Evolutionary conservation across 495 filamentous ascomycete genomes (phyloP), one percentile per base, ranked within the genome.

Genomic region (Chaetomidium leptoderma): DNA sequence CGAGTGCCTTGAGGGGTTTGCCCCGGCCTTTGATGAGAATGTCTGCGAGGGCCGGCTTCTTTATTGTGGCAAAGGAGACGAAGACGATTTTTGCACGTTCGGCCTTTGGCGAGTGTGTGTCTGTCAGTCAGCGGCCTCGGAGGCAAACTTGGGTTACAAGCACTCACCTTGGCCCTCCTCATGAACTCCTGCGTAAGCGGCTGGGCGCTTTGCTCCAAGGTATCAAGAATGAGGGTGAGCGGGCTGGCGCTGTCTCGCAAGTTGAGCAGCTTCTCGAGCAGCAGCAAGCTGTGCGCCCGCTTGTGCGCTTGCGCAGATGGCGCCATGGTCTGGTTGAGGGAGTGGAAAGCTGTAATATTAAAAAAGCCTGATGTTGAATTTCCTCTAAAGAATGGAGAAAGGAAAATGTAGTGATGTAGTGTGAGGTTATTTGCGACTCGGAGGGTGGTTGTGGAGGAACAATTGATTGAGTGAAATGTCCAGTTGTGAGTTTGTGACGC

Each of bases 221-320:
- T 88, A 73, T 97, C 92, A 53, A 93, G 76, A 8, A 97, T 72
- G 27, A 97, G 71, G 0, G 92, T 96, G 46, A 97, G 84, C 2
- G 91, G 92, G 29, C 90, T 95, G 2, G 86, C 86, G 21, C 81
- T 86, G 66, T 95, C 91, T 32, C 89, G 77, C 14, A 88, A 72
- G 61, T 82, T 86, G 50, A 97, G 78, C 3, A 97, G 74, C 58
- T 92, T 92, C 53, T 91, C 89, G 37, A 97, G 84, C 2, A 96
- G 74, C 6, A 96, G 83, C 44, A 96, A 70, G 72, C 90, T 92
- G 72, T 97, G 92, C 24, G 89, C 88, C 45, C 90, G 81, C 7
- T 88, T 81, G 64, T 93, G 88, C 24, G 83, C 80, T 40, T 86
- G 69, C 17, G 75, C 67, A 4, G 78, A 74, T 4, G 78, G 76